These are phyloP conservation scores for Balansia obtecta DNA, from an alignment of 2,329 filamentous ascomycete species.

Conservation along the genomic window DNA sequence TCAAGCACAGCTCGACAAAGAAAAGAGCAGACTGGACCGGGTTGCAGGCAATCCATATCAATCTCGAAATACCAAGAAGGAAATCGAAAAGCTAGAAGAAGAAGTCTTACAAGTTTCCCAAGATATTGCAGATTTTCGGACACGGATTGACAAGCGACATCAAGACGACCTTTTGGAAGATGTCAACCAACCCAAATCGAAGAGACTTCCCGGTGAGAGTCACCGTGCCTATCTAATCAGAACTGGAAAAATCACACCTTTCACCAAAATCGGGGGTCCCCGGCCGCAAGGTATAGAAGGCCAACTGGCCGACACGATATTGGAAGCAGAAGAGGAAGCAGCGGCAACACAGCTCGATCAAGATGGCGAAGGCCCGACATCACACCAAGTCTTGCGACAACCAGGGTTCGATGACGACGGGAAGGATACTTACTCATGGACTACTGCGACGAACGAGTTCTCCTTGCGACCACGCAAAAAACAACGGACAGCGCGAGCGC, in stretches of 20 bases:
- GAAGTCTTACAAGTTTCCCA: slow-evolving; percentile 52
- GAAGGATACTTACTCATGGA: background rate
- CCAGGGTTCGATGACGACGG: slow-evolving; percentile 50
- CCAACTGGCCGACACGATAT: slow-evolving; percentile 61
- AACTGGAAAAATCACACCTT: slow-evolving; percentile 95
- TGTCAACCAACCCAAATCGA: slow-evolving; percentile 33
- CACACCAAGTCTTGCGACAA: slow-evolving; percentile 60
- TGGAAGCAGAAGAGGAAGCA: slow-evolving; percentile 70
- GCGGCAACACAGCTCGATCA: slow-evolving; percentile 27
- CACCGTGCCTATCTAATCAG: slow-evolving; percentile 83
- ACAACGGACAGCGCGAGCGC: slow-evolving; percentile 25
- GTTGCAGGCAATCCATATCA: slow-evolving; percentile 33
- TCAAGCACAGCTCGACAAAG: slow-evolving; percentile 48
- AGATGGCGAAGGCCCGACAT: slow-evolving; percentile 37
- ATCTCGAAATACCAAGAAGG: slow-evolving; percentile 45
- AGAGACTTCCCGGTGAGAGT: slow-evolving; percentile 64
- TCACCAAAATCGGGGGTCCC: slow-evolving; percentile 64
- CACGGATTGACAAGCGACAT: slow-evolving; percentile 67
- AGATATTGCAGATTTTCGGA: slow-evolving; percentile 70
- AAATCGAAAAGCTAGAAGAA: slow-evolving; percentile 53
- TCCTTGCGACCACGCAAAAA: slow-evolving; percentile 47
- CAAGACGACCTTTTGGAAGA: slow-evolving; percentile 34
- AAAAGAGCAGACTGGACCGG: slow-evolving; percentile 33
- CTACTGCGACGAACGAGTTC: slow-evolving; percentile 35
- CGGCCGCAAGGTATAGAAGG: slow-evolving; percentile 49